Evolutionary conservation across 176 grass and related monocot genomes (phyloP).

Genomic region (Oryza longistaminata): DNA sequence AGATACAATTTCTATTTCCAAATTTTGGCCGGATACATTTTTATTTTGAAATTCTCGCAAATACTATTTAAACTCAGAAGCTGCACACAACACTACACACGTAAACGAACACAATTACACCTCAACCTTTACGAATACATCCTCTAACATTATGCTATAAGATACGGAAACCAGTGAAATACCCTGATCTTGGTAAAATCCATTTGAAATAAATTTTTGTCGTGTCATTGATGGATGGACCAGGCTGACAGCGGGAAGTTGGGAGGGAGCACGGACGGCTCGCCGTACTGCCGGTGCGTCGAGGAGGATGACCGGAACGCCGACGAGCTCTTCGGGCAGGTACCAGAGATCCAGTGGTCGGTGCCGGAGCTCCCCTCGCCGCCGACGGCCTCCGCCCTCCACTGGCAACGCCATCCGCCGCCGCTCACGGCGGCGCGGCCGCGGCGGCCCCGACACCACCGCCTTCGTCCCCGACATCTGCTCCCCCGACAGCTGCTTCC

Average conservation of each 20-base stretch:
- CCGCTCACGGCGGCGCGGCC: background rate
- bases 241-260: constrained; percentile 83
- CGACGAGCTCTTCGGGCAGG: constrained; percentile 57
- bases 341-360: constrained; percentile 58
- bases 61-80: no score
- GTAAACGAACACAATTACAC: no score
- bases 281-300: constrained; percentile 49
- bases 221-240: background rate
- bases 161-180: no score
- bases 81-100: no score
- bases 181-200: no score
- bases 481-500: constrained; percentile 36
- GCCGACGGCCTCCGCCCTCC: constrained; percentile 60
- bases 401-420: constrained; percentile 40
- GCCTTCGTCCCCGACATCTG: constrained; percentile 54
- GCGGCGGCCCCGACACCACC: background rate
- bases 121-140: no score
- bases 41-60: no score
- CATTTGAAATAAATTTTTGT: background rate
- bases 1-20: background rate
- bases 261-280: constrained; percentile 68
- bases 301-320: constrained; percentile 49
- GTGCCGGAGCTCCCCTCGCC: constrained; percentile 56
- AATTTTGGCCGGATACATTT: background rate
- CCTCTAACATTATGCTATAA: no score